These are phyloP conservation scores for Populus alba DNA, from an alignment of 345 rosid genomes.

Conservation along the genomic window DNA sequence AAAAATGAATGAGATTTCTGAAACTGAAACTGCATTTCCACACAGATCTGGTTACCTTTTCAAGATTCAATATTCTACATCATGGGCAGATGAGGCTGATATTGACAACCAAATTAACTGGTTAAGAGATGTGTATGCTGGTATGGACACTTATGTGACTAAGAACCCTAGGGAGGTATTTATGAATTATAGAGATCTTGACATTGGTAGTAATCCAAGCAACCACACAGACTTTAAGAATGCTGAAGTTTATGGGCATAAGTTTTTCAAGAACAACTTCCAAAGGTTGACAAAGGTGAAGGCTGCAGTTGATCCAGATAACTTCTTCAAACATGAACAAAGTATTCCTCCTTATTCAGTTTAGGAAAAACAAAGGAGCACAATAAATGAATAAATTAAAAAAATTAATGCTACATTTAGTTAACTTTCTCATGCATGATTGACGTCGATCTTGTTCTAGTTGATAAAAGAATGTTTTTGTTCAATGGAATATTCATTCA, in stretches of 20 bases:
- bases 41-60: slow-evolving; percentile 11
- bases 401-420: too few relatives aligned
- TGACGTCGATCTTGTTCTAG: too few relatives aligned
- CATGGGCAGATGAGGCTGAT: not conserved
- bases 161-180: not conserved
- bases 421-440: too few relatives aligned
- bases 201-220: not conserved
- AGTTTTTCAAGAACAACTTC: slow-evolving; percentile 2
- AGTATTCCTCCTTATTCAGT: not conserved
- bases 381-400: too few relatives aligned
- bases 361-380: too few relatives aligned
- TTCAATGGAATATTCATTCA: too few relatives aligned
- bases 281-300: not conserved
- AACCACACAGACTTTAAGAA: not conserved
- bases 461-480: too few relatives aligned
- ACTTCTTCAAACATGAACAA: slow-evolving; percentile 8
- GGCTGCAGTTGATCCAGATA: not conserved
- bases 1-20: slow-evolving; percentile 4
- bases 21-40: slow-evolving; percentile 2
- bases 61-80: slow-evolving; percentile 3
- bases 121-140: not conserved
- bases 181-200: not conserved
- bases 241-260: not conserved
- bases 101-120: not conserved
- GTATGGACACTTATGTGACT: not conserved